Percentiles rank a stretch among this genome's conserved stretches.
phyloP scores from a whole-genome alignment of 441 rosid genomes.

The Erodium trifolium region DNA sequence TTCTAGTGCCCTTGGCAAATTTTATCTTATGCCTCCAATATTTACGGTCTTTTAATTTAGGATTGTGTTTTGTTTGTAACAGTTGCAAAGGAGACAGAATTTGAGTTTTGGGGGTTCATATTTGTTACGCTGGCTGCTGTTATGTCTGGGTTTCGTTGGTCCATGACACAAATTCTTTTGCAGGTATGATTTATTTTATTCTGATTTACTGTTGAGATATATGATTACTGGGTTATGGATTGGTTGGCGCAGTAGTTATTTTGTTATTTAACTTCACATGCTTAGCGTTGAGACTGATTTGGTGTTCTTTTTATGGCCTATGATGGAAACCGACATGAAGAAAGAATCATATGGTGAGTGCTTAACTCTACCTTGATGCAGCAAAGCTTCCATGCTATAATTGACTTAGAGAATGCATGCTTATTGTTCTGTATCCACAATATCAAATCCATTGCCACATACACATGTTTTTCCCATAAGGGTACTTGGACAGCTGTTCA shows the following conservation, averaged over 20 bases:
- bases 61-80: neutral
- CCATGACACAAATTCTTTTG: slow-evolving; percentile 12
- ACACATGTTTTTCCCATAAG: neutral
- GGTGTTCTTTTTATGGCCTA: neutral
- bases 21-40: neutral
- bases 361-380: neutral
- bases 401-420: neutral
- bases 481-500: neutral
- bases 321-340: slow-evolving; percentile 8
- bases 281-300: slow-evolving; percentile 2
- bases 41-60: slow-evolving; percentile 6
- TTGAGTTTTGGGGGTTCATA: slow-evolving; percentile 11
- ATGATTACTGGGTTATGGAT: neutral
- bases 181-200: slow-evolving; percentile 1
- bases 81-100: slow-evolving; percentile 10
- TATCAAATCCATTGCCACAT: neutral
- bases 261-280: neutral
- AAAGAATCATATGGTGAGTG: slow-evolving; percentile 10
- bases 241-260: neutral
- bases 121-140: slow-evolving; percentile 10
- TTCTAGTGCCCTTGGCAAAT: neutral
- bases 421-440: slow-evolving; percentile 4
- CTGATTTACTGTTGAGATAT: neutral
- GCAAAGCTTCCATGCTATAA: neutral
- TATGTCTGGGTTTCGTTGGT: slow-evolving; percentile 12